Evolutionary conservation across 257 asterid species (phyloP).

Genomic region (Salvia hispanica): DNA sequence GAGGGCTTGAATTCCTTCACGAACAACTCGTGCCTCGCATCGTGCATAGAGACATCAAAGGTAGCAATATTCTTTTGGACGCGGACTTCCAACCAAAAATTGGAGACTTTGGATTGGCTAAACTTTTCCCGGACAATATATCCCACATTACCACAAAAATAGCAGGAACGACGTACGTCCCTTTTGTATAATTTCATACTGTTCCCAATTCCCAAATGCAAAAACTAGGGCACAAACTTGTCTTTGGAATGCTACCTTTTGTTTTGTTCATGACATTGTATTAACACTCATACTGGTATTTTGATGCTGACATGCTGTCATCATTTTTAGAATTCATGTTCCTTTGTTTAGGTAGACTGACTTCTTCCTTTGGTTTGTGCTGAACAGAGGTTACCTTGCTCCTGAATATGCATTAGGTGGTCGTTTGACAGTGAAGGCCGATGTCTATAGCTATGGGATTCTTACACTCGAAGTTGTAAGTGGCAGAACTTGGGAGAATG

Average conservation of each 20-base stretch:
- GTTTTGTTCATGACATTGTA: not conserved
- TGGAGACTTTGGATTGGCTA: constrained; percentile 95
- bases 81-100: constrained; percentile 73
- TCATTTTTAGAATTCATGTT: constrained; percentile 8
- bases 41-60: constrained; percentile 93
- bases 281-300: not conserved
- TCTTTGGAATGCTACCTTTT: constrained; percentile 9
- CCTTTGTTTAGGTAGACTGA: not conserved
- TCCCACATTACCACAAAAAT: constrained; percentile 90
- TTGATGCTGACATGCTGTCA: not conserved
- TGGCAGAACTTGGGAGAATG: constrained; percentile 61
- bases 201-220: constrained; percentile 16
- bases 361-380: constrained; percentile 32
- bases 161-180: constrained; percentile 88
- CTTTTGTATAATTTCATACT: constrained; percentile 28
- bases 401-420: constrained; percentile 95
- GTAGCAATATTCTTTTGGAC: constrained; percentile 84
- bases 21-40: constrained; percentile 80
- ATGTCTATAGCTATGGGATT: constrained; percentile 89
- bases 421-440: constrained; percentile 88
- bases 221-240: not conserved
- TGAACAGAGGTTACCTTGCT: constrained; percentile 91
- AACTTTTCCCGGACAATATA: constrained; percentile 82
- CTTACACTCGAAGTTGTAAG: constrained; percentile 76
- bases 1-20: constrained; percentile 83